Evolutionary conservation across 1,139 yeast genomes (phyloP).

Genomic region (Hansenula lynferdii): DNA sequence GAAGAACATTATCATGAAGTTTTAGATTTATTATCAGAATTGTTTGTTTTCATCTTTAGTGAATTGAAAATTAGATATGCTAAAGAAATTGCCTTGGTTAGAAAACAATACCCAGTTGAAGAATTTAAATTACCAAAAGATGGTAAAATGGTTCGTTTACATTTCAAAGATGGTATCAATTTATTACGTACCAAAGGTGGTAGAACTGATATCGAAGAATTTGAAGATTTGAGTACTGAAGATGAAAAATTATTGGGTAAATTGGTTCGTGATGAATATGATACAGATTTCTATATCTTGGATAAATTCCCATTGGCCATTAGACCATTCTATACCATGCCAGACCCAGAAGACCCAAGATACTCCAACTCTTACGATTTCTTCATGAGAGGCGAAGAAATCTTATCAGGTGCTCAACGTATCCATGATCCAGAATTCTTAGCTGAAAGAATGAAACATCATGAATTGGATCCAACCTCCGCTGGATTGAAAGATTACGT

Average conservation of each 20-base stretch:
- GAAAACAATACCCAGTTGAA: constrained; percentile 96
- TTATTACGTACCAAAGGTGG: constrained; percentile 82
- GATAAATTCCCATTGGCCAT: constrained; percentile 97
- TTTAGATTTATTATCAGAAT: constrained; percentile 73
- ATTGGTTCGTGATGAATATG: constrained; percentile 86
- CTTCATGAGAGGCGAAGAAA: constrained; percentile 99
- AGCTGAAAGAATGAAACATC: constrained; percentile 74
- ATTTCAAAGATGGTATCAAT: constrained; percentile 86
- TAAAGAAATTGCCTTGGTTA: constrained; percentile 81
- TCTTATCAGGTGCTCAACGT: constrained; percentile 98
- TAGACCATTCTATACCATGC: constrained; percentile 99
- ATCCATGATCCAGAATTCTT: constrained; percentile 88
- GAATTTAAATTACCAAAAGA: constrained; percentile 89
- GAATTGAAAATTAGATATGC: constrained; percentile 77
- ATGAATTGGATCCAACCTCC: constrained; percentile 73
- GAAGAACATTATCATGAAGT: constrained; percentile 98
- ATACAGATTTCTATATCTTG: constrained; percentile 95
- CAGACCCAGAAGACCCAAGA: constrained; percentile 85
- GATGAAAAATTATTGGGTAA: constrained; percentile 92
- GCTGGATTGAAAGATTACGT: constrained; percentile 89
- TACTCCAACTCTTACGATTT: constrained; percentile 96
- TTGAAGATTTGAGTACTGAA: constrained; percentile 88
- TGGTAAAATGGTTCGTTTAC: constrained; percentile 87
- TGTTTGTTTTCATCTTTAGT: constrained; percentile 83
- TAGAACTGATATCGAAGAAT: constrained; percentile 72